These are phyloP conservation scores for Oryza brachyantha DNA, from an alignment of 176 grass and related monocot species.

Conservation along the genomic window DNA sequence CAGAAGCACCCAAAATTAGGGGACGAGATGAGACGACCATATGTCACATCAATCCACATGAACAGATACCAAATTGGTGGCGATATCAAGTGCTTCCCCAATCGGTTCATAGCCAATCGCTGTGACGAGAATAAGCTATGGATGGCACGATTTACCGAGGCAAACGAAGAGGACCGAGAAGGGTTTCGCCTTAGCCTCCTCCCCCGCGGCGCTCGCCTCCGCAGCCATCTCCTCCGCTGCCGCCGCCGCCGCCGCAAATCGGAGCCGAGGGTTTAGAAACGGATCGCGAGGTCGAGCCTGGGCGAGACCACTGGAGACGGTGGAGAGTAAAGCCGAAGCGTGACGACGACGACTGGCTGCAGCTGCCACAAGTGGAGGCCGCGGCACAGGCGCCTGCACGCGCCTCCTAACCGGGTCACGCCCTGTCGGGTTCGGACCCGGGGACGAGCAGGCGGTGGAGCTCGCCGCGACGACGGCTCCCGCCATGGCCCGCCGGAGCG, in stretches of 20 bases:
- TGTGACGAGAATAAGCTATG: neutral
- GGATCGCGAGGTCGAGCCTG: conserved; percentile 4
- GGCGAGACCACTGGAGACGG: neutral
- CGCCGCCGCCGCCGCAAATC: conserved; percentile 30
- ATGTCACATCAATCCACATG: neutral
- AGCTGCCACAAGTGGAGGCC: conserved; percentile 3
- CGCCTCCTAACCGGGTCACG: conserved; percentile 23
- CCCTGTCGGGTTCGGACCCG: conserved; percentile 41
- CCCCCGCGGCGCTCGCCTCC: neutral
- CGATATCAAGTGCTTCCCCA: neutral
- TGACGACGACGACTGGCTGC: neutral
- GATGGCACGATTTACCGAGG: conserved; percentile 48
- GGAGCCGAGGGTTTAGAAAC: conserved; percentile 5
- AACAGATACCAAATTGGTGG: neutral
- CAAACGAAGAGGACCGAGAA: conserved; percentile 95
- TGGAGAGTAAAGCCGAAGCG: neutral
- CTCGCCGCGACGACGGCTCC: neutral
- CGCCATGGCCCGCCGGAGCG: neutral
- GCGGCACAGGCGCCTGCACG: neutral
- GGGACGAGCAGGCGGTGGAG: neutral
- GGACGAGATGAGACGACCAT: neutral
- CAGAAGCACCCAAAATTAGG: neutral
- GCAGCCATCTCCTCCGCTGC: conserved; percentile 39
- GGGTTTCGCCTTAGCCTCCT: conserved; percentile 36
- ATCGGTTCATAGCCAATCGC: neutral